Evolutionary conservation across 805 yeast species (phyloP), one percentile per base, ranked within the genome.

Genomic region (Cyberlindnera suaveolens): DNA sequence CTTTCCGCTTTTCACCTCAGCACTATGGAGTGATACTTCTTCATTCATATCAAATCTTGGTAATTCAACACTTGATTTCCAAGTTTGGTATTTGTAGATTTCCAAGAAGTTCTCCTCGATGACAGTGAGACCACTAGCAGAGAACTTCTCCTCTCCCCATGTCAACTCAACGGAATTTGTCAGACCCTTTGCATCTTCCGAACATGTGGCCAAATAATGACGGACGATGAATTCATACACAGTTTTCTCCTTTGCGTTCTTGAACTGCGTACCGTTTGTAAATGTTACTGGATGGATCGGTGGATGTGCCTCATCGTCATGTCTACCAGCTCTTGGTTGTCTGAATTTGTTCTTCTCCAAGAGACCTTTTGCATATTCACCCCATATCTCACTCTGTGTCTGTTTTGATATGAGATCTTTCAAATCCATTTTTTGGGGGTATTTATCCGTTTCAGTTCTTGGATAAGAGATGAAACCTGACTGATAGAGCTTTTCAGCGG

Each of bases 261-360:
- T n/a, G 38, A 57, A 55, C 17, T 43, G 52, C 20, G 49, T 57
- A 39, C 54, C 60, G 38, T 63, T 68, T 27, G 56, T 71, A 50
- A 67, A 75, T 45, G 65, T 67, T 10, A 87, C 79, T 0, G 99
- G 99, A 62, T 93, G 97, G 45, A 93, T 93, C 0, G 99, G 97
- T 5, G 99, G 98, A 74, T 93, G 99, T 19, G 99, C 98, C 58
- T 88, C 81, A 65, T 93, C 99, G 57, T 89, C 85, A 57, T 86
- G 82, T 11, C 68, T 72, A 5, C 99, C 99, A 33, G 71, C 71
- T 40, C 98, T 66, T 0, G 99, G 99, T 4, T 56, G 56, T n/a
- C 70, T 56, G 54, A 74, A 85, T 33, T 71, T 72, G 30, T 45
- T 67, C 47, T 46, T 64, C 8, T 63, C 62, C 7, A 75, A 41